Evolutionary conservation across 139 green algal species (phyloP).

Genomic region (Chlorokybus atmophyticus): DNA sequence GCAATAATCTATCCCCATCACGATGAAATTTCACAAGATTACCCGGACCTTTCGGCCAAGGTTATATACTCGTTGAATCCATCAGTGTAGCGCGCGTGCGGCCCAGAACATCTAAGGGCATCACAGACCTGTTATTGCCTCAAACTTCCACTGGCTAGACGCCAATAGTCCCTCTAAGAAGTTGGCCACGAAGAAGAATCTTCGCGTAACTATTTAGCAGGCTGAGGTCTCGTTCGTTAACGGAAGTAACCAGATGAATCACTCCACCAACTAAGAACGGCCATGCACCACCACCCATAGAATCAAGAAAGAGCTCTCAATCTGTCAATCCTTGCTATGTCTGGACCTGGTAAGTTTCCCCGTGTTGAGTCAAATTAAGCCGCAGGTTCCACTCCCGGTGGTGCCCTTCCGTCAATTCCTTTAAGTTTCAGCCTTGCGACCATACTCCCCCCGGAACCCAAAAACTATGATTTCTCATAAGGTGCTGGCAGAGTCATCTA

Average conservation of each 20-base stretch:
- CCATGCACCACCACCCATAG: no score
- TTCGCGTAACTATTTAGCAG: conserved; percentile 78
- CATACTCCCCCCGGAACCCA: conserved; percentile 91
- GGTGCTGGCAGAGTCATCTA: conserved; percentile 89
- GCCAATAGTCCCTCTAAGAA: conserved; percentile 58
- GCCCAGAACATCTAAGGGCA: conserved; percentile 89
- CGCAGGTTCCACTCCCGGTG: conserved; percentile 85
- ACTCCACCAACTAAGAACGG: conserved; percentile 30
- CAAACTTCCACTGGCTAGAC: conserved; percentile 35
- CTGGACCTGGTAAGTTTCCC: conserved; percentile 89
- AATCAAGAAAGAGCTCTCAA: conserved; percentile 17
- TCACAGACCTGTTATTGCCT: conserved; percentile 66
- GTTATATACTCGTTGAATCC: conserved; percentile 10
- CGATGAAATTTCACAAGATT: no score
- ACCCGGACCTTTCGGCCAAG: no score
- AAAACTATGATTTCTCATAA: conserved; percentile 98
- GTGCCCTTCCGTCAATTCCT: conserved; percentile 93
- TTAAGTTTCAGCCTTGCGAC: conserved; percentile 47
- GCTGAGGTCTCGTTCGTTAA: conserved; percentile 94
- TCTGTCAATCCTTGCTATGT: conserved; percentile 81
- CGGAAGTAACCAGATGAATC: conserved; percentile 59
- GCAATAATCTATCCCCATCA: no score
- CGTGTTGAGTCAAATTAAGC: conserved; percentile 95
- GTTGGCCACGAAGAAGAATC: conserved; percentile 45
- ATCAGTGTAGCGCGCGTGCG: conserved; percentile 84